Conservation (phyloP, 2,329 filamentous ascomycete genomes). For the Penicillium sp. region DNA sequence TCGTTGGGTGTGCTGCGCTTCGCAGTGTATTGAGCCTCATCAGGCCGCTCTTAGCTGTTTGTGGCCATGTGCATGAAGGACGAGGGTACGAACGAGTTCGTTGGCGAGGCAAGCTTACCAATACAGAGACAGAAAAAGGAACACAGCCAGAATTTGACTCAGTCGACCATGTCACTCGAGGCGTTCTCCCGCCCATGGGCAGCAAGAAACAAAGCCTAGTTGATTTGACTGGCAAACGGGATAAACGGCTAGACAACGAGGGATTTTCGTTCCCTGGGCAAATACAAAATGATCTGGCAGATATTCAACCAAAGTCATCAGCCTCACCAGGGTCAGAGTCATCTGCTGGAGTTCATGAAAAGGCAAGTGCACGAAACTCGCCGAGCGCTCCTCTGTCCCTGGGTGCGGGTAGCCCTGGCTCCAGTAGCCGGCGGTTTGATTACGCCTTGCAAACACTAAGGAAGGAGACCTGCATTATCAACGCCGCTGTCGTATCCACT, state of each 20-base stretch:
- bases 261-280: conserved; percentile 16
- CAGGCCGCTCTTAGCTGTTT: conserved; percentile 53
- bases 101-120: conserved; percentile 38
- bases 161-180: conserved; percentile 17
- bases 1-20: conserved; percentile 52
- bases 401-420: conserved; percentile 9
- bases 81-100: conserved; percentile 53
- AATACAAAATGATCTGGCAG: neutral
- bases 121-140: neutral
- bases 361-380: neutral
- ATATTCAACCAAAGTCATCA: neutral
- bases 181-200: conserved; percentile 41
- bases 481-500: conserved; percentile 71
- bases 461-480: conserved; percentile 73
- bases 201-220: conserved; percentile 56
- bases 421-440: conserved; percentile 3
- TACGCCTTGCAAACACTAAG: conserved; percentile 37
- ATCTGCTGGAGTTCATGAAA: conserved; percentile 5
- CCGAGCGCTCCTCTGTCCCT: conserved; percentile 2
- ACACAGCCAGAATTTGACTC: neutral
- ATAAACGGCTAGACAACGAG: conserved; percentile 33
- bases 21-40: conserved; percentile 45
- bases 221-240: conserved; percentile 50
- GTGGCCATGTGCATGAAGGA: conserved; percentile 59
- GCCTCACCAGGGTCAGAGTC: conserved; percentile 7